These are phyloP conservation scores for Monilinia fructicola DNA, from an alignment of 2,329 filamentous ascomycete species.

Conservation along the genomic window DNA sequence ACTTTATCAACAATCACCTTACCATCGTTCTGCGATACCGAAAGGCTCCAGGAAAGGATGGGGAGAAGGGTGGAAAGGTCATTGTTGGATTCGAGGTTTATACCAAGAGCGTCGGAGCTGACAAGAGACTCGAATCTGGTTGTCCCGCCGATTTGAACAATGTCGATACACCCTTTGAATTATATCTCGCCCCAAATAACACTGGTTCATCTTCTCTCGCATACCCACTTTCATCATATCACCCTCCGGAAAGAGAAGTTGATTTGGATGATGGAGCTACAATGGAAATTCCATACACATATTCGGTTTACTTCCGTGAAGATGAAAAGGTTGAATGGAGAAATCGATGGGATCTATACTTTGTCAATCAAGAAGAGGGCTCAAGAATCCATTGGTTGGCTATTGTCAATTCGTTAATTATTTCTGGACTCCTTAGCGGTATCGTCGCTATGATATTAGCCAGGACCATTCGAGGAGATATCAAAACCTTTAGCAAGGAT, in stretches of 20 bases:
- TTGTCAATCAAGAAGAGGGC: slow-evolving; percentile 81
- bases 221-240: slow-evolving; percentile 60
- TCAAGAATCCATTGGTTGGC: slow-evolving; percentile 84
- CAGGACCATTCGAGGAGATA: slow-evolving; percentile 74
- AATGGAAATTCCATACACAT: slow-evolving; percentile 77
- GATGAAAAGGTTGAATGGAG: slow-evolving; percentile 78
- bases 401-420: slow-evolving; percentile 82
- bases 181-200: slow-evolving; percentile 64
- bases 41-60: slow-evolving; percentile 65
- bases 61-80: slow-evolving; percentile 70
- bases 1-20: slow-evolving; percentile 84
- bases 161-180: slow-evolving; percentile 63
- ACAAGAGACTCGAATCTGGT: slow-evolving; percentile 59
- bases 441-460: slow-evolving; percentile 79
- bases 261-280: slow-evolving; percentile 64
- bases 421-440: slow-evolving; percentile 74
- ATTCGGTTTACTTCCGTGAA: slow-evolving; percentile 87
- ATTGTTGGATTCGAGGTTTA: slow-evolving; percentile 90
- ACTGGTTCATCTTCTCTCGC: slow-evolving; percentile 49
- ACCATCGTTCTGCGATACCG: slow-evolving; percentile 81
- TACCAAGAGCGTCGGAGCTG: slow-evolving; percentile 73
- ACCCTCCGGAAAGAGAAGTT: slow-evolving; percentile 52
- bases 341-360: slow-evolving; percentile 85
- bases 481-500: slow-evolving; percentile 68
- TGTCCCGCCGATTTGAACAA: slow-evolving; percentile 67